Base-by-base conservation (phyloP, 2,329 filamentous ascomycete genomes). In the Sordariomycetes sp. region DNA sequence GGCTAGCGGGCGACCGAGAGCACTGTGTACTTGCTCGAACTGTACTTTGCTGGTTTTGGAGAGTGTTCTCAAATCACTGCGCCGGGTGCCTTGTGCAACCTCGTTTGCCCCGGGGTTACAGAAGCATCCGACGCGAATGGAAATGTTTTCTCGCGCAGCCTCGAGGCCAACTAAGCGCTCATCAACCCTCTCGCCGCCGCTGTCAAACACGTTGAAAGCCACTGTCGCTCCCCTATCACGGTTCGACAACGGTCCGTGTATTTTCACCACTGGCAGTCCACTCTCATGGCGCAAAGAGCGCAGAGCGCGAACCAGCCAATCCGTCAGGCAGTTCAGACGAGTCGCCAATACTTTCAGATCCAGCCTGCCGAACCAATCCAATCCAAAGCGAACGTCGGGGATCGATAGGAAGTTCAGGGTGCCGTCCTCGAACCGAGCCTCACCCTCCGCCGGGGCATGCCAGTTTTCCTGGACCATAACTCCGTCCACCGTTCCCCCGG, bases 81-180 rank as follows among this genome's bases (percentile, higher is more conserved):
- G n/a, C n/a, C n/a, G n/a, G n/a, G n/a, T n/a, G n/a, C n/a, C n/a
- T 12, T 62, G 46, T 0, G 56, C 57, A 2, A 43, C 42, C 43
- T 62, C 58, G 12, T 54, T 54, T 0, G 48, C 59, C 4, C 60
- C 59, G 0, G 60, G 60, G 25, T 64, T 63, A 39, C 60, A 63
- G 40, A 63, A 63, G 30, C 60, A 64, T 4, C 60, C 60, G 2
- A 58, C 62, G 9, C 59, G 48, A 8, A 64, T 38, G 6, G 58
- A 61, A 18, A 64, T 62, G 27, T 43, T 44, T 1, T 44, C 49
- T 0, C 41, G 46, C 0, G 57, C 47, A 0, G 58, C 54, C 39
- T 55, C 59, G 3, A 32, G 26, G 0, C 47, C 57, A 2, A 64
- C 53, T 1, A 60, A 33, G 12, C 58, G 47, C 34, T 60, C 57